phyloP scores from a whole-genome alignment of 306 rosid species.

The Cucurbita ficifolia region DNA sequence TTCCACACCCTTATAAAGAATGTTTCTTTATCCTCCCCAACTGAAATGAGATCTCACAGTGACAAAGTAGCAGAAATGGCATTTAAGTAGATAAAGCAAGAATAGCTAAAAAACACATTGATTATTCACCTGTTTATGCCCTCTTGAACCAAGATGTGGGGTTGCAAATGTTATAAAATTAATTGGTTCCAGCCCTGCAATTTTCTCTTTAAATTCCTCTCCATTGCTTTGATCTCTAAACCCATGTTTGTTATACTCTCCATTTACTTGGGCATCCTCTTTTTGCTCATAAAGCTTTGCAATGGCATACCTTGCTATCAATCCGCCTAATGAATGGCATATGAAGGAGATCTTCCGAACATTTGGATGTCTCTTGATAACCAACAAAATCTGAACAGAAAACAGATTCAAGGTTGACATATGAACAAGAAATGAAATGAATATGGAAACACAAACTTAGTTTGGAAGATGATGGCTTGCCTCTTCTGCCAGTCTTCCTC shows the following conservation, averaged over 20 bases:
- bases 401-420: not conserved
- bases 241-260: constrained; percentile 20
- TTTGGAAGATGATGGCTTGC: constrained; percentile 14
- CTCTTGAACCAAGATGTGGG: constrained; percentile 88
- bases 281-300: constrained; percentile 46
- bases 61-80: not conserved
- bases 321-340: constrained; percentile 73
- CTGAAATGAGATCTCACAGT: too few relatives aligned
- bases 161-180: constrained; percentile 75
- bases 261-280: constrained; percentile 22
- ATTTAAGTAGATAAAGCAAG: not conserved
- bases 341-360: constrained; percentile 62
- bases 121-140: constrained; percentile 58
- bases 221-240: constrained; percentile 23
- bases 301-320: constrained; percentile 67
- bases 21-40: too few relatives aligned
- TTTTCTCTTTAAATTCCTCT: constrained; percentile 26
- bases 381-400: constrained; percentile 42
- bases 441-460: not conserved
- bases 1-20: too few relatives aligned
- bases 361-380: constrained; percentile 38
- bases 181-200: constrained; percentile 74
- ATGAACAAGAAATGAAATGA: not conserved
- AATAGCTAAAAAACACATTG: not conserved
- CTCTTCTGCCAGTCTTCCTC: constrained; percentile 77